Evolutionary conservation across 1,284 basidiomycete species (phyloP).

Genomic region (Malassezia arunalokei): DNA sequence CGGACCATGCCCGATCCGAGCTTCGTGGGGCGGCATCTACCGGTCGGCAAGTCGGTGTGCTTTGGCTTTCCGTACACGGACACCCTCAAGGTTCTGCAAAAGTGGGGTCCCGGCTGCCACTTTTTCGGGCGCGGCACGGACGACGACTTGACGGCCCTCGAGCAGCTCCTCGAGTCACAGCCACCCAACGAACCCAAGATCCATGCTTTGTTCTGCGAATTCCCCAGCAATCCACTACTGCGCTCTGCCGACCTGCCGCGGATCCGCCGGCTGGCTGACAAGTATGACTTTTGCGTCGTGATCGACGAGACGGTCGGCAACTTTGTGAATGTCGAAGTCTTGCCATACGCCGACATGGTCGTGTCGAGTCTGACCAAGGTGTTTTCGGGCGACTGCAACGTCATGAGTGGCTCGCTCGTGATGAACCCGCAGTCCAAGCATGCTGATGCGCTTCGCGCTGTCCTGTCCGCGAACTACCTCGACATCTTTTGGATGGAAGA

Average conservation of each 20-base stretch:
- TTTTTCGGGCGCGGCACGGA: constrained; percentile 76
- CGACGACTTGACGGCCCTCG: constrained; percentile 63
- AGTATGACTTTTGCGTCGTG: constrained; percentile 75
- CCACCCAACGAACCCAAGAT: constrained; percentile 42
- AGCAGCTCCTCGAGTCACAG: constrained; percentile 54
- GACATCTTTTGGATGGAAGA: constrained; percentile 84
- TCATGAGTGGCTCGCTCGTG: constrained; percentile 68
- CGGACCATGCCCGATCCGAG: constrained; percentile 6
- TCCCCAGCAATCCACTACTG: constrained; percentile 86
- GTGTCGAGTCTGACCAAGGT: constrained; percentile 87
- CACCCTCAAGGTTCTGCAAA: constrained; percentile 87
- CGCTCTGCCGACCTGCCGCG: constrained; percentile 68
- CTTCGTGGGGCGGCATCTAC: constrained; percentile 4
- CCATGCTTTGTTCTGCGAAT: constrained; percentile 59
- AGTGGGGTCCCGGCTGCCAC: constrained; percentile 90
- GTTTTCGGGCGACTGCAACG: constrained; percentile 87
- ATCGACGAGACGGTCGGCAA: constrained; percentile 95
- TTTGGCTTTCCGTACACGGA: constrained; percentile 88
- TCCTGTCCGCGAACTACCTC: constrained; percentile 60
- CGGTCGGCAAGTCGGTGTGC: constrained; percentile 27
- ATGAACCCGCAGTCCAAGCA: constrained; percentile 67
- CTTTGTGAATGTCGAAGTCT: constrained; percentile 84
- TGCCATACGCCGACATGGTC: constrained; percentile 81
- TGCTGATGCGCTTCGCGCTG: constrained; percentile 57
- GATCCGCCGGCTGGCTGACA: constrained; percentile 69